These are phyloP conservation scores for Globisporangium uncinulatum DNA, from an alignment of 352 stramenopile species.

Conservation along the genomic window DNA sequence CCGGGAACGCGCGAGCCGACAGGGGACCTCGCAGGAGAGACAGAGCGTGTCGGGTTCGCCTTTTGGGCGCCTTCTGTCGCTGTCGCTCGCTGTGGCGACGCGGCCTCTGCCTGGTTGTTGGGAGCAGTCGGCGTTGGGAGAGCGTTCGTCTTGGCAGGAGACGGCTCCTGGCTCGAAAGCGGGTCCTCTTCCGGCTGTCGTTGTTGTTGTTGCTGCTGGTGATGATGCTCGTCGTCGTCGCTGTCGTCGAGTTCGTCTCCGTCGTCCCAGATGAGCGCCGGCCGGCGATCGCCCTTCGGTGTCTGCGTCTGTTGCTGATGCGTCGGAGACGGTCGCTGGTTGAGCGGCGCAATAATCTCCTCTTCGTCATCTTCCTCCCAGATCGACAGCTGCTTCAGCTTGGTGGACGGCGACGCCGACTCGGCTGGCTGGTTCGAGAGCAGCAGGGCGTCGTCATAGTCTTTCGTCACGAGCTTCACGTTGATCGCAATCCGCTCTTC, in stretches of 20 bases:
- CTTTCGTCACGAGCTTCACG: not conserved
- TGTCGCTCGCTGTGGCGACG: conserved; percentile 2
- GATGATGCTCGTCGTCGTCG: not conserved
- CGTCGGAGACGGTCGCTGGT: not conserved
- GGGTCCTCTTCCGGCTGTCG: not conserved
- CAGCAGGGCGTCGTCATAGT: conserved; percentile 9
- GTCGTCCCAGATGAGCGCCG: conserved; percentile 5
- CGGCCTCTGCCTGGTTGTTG: not conserved
- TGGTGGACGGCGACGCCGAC: not conserved
- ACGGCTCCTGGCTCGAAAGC: conserved; percentile 6
- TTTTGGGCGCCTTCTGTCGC: conserved; percentile 4
- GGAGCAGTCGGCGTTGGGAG: not conserved
- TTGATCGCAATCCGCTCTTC: conserved; percentile 4
- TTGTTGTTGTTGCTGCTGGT: not conserved
- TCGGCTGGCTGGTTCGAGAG: not conserved
- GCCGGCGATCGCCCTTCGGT: not conserved
- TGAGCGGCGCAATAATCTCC: conserved; percentile 5
- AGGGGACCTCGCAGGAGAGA: conserved; percentile 3
- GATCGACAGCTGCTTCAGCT: conserved; percentile 8
- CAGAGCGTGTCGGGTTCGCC: not conserved
- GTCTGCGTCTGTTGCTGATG: conserved; percentile 3
- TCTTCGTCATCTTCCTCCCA: conserved; percentile 11
- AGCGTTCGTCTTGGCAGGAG: not conserved
- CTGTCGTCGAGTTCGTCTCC: conserved; percentile 1
- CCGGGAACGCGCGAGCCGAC: not conserved